A percentile compares a stretch with the other conserved stretches of the same genome.
Conservation (phyloP, 768 basidiomycete species). For the Daedaleopsis sinensis region DNA sequence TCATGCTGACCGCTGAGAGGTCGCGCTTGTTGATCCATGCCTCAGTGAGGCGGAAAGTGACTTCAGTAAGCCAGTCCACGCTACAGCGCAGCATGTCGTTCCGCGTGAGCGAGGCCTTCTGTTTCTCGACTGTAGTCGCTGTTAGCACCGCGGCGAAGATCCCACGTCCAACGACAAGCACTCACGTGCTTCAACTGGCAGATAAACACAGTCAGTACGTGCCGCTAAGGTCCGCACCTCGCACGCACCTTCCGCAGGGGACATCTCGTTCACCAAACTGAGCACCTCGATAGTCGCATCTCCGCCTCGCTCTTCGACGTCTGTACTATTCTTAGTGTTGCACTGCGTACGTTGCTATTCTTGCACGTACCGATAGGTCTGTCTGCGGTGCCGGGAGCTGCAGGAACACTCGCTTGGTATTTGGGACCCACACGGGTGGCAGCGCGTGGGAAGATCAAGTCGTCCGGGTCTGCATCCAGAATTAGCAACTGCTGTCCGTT, state of each 20-base stretch:
- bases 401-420: constrained; percentile 71
- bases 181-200: constrained; percentile 20
- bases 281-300: constrained; percentile 76
- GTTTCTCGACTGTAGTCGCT: constrained; percentile 59
- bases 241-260: constrained; percentile 66
- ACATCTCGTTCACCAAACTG: constrained; percentile 64
- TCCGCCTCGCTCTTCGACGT: constrained; percentile 61
- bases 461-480: constrained; percentile 79
- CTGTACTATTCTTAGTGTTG: constrained; percentile 1
- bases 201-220: constrained; percentile 15
- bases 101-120: constrained; percentile 57
- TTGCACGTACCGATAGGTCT: constrained; percentile 29
- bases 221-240: constrained; percentile 16
- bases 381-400: constrained; percentile 33
- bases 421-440: constrained; percentile 89
- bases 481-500: constrained; percentile 24
- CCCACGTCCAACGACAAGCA: not conserved
- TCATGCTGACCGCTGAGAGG: constrained; percentile 67
- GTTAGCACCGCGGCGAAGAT: not conserved
- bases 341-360: not conserved
- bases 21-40: constrained; percentile 61
- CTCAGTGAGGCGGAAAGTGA: constrained; percentile 69
- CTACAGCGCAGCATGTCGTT: constrained; percentile 54
- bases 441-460: constrained; percentile 93
- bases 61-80: constrained; percentile 86